Conservation (phyloP, 2,329 filamentous ascomycete genomes). For the Fusarium equiseti region DNA sequence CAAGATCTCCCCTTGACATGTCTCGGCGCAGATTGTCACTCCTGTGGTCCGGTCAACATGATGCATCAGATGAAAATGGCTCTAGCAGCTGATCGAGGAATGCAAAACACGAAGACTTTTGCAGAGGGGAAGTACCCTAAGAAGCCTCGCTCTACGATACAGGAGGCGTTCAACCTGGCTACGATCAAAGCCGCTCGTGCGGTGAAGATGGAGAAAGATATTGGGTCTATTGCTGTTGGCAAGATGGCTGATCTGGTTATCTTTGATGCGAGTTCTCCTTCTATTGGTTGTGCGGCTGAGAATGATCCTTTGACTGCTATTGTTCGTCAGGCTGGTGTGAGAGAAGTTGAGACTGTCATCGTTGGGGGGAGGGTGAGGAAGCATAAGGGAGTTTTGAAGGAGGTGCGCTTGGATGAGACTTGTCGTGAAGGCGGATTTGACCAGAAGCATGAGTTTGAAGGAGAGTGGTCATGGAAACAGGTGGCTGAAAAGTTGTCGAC, state of each 20-base stretch:
- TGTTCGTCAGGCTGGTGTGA: background rate
- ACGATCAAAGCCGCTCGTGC: conserved; percentile 19
- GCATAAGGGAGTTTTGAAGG: background rate
- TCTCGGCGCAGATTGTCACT: conserved; percentile 14
- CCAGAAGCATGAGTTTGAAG: background rate
- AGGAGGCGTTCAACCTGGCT: conserved; percentile 1
- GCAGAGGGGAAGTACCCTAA: background rate
- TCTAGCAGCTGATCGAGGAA: background rate
- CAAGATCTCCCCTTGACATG: conserved; percentile 10
- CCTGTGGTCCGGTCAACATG: conserved; percentile 10
- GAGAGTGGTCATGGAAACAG: background rate
- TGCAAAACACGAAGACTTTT: background rate
- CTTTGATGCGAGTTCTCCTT: conserved; percentile 9
- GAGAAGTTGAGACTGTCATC: conserved; percentile 12
- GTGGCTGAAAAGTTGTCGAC: background rate
- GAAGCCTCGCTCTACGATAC: background rate
- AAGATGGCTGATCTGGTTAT: conserved; percentile 1
- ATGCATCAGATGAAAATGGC: conserved; percentile 18
- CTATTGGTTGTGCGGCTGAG: background rate
- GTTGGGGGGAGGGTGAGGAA: background rate
- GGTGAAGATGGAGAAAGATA: background rate
- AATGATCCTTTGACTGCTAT: conserved; percentile 8
- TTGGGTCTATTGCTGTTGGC: background rate
- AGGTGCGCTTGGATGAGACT: background rate
- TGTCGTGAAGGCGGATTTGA: background rate